Evolutionary conservation across 768 basidiomycete species (phyloP).

Genomic region (Leccinum boreale): DNA sequence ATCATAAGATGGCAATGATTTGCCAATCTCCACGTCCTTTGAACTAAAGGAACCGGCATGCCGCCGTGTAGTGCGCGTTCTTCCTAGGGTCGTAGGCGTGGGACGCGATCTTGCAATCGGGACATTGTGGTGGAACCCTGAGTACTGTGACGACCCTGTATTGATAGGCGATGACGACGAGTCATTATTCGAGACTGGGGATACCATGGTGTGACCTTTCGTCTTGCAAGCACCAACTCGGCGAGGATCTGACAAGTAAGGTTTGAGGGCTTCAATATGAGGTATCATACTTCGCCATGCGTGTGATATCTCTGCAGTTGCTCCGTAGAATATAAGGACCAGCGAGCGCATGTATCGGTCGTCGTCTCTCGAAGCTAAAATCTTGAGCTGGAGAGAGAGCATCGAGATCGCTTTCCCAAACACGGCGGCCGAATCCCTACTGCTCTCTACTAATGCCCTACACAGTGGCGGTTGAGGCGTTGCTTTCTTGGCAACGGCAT

Average conservation of each 20-base stretch:
- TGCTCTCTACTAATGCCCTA: slow-evolving; percentile 74
- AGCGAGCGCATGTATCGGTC: slow-evolving; percentile 86
- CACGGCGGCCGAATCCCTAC: slow-evolving; percentile 76
- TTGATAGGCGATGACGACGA: slow-evolving; percentile 28
- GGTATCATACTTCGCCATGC: slow-evolving; percentile 81
- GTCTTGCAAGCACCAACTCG: slow-evolving; percentile 34
- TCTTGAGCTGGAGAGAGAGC: slow-evolving; percentile 74
- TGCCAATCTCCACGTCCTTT: slow-evolving; percentile 89
- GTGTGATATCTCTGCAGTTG: slow-evolving; percentile 80
- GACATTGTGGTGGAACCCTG: slow-evolving; percentile 18
- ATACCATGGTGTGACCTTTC: slow-evolving; percentile 20
- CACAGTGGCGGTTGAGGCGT: slow-evolving; percentile 72
- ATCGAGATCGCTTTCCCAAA: slow-evolving; percentile 89
- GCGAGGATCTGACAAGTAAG: slow-evolving; percentile 50
- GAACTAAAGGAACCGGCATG: slow-evolving; percentile 96
- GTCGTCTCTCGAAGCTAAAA: slow-evolving; percentile 72
- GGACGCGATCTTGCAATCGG: slow-evolving; percentile 31
- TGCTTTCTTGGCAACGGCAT: slow-evolving; percentile 67
- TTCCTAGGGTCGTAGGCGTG: slow-evolving; percentile 32
- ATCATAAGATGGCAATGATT: slow-evolving; percentile 67
- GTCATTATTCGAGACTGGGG: slow-evolving; percentile 25
- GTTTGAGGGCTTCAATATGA: slow-evolving; percentile 65
- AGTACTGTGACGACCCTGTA: slow-evolving; percentile 23
- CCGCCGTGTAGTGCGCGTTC: slow-evolving; percentile 60
- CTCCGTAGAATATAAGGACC: slow-evolving; percentile 83